These are phyloP conservation scores for Dissoconium aciculare DNA, from an alignment of 2,329 filamentous ascomycete species.

Conservation along the genomic window DNA sequence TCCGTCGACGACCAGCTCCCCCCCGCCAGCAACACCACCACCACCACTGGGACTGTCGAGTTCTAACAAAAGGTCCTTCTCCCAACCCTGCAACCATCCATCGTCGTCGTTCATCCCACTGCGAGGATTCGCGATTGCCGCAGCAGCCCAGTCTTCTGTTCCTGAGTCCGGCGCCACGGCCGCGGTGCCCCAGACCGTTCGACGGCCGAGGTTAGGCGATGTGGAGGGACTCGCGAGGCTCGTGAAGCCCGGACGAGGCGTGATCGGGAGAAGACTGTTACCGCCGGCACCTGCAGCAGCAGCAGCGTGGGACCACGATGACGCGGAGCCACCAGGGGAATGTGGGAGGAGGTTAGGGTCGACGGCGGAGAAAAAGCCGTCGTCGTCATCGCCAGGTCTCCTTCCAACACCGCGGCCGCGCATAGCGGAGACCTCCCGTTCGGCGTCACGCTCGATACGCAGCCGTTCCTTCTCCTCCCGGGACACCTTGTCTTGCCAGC, in stretches of 20 bases:
- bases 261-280: no score
- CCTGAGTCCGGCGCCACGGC: conserved; percentile 44
- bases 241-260: conserved; percentile 48
- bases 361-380: conserved; percentile 21
- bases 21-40: conserved; percentile 30
- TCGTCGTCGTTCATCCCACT: conserved; percentile 42
- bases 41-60: conserved; percentile 32
- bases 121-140: conserved; percentile 26
- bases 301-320: conserved; percentile 37
- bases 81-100: conserved; percentile 76
- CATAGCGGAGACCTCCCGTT: conserved; percentile 51
- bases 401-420: conserved; percentile 46
- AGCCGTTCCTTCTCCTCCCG: conserved; percentile 75
- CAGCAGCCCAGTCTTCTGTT: conserved; percentile 39
- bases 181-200: conserved; percentile 88
- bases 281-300: no score
- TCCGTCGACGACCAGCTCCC: no score
- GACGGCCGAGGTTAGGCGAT: conserved; percentile 48
- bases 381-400: conserved; percentile 34
- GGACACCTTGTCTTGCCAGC: conserved; percentile 66
- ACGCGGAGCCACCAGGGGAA: conserved; percentile 6
- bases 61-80: conserved; percentile 57
- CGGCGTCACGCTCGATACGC: conserved; percentile 67
- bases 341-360: conserved; percentile 11
- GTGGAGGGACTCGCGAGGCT: conserved; percentile 65